Percentiles rank a stretch among this genome's conserved stretches.
phyloP scores from a whole-genome alignment of 257 asterid species.

The Lavandula angustifolia region DNA sequence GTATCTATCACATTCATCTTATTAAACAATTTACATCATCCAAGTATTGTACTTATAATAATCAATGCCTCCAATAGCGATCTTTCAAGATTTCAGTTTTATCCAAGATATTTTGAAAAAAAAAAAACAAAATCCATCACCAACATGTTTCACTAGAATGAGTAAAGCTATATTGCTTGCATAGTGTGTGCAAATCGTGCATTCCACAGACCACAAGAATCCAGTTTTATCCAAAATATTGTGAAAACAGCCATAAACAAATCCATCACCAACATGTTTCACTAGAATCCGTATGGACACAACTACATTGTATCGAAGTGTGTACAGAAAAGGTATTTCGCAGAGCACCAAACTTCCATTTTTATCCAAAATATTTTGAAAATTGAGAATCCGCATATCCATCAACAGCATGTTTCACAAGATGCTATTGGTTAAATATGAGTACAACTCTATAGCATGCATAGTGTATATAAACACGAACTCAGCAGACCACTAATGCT shows the following conservation, averaged over 20 bases:
- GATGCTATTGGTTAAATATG: background rate
- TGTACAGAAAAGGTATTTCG: too few relatives aligned
- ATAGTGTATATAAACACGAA: background rate
- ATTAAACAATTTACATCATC: background rate
- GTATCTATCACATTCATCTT: background rate
- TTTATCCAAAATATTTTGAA: background rate
- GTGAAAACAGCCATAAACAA: background rate
- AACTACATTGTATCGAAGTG: too few relatives aligned
- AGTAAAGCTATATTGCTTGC: too few relatives aligned
- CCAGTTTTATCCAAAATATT: background rate
- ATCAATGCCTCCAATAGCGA: background rate
- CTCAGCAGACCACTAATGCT: conserved; percentile 9
- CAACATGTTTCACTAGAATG: too few relatives aligned
- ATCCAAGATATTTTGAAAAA: background rate
- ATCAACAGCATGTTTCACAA: background rate
- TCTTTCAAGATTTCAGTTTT: background rate
- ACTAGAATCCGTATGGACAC: background rate
- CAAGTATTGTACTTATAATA: background rate
- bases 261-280: conserved; percentile 11
- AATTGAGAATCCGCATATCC: background rate
- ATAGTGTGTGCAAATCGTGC: too few relatives aligned
- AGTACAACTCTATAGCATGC: background rate
- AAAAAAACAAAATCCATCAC: too few relatives aligned
- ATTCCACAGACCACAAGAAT: background rate
- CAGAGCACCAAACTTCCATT: too few relatives aligned